Evolutionary conservation across 257 asterid species (phyloP).

Genomic region (Mitragyna speciosa): DNA sequence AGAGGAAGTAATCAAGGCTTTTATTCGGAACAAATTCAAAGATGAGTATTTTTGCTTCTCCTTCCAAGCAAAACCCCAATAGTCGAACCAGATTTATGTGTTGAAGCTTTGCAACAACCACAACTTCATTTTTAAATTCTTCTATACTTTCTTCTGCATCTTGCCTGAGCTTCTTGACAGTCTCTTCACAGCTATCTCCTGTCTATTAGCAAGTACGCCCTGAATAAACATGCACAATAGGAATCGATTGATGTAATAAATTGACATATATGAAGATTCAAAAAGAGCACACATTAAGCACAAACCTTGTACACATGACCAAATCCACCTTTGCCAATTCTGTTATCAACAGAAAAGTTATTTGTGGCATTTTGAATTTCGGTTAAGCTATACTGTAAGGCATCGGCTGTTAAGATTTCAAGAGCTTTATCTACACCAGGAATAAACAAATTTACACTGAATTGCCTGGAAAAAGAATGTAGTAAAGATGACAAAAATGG

Average conservation of each 20-base stretch:
- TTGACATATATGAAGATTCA: background rate
- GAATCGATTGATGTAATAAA: background rate
- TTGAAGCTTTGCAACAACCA: conserved; percentile 31
- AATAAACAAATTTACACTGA: too few species aligned
- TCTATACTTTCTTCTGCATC: conserved; percentile 21
- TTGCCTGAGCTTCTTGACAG: conserved; percentile 26
- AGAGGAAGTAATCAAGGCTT: conserved; percentile 35
- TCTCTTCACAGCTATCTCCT: conserved; percentile 32
- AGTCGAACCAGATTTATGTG: conserved; percentile 34
- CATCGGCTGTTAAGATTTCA: background rate
- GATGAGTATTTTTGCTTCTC: conserved; percentile 28
- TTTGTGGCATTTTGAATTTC: conserved; percentile 20
- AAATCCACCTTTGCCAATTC: conserved; percentile 34
- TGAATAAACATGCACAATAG: background rate
- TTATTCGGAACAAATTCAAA: conserved; percentile 31
- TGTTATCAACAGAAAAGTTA: conserved; percentile 18
- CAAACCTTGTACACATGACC: conserved; percentile 4
- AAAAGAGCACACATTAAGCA: too few species aligned
- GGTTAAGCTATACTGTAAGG: conserved; percentile 1
- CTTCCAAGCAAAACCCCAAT: conserved; percentile 29
- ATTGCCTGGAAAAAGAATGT: background rate
- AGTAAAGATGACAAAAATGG: background rate
- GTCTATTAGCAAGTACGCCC: conserved; percentile 27
- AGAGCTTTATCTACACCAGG: background rate
- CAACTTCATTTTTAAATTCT: conserved; percentile 29